phyloP scores from a whole-genome alignment of 108 stramenopile species.

The Ochromonas danica region DNA sequence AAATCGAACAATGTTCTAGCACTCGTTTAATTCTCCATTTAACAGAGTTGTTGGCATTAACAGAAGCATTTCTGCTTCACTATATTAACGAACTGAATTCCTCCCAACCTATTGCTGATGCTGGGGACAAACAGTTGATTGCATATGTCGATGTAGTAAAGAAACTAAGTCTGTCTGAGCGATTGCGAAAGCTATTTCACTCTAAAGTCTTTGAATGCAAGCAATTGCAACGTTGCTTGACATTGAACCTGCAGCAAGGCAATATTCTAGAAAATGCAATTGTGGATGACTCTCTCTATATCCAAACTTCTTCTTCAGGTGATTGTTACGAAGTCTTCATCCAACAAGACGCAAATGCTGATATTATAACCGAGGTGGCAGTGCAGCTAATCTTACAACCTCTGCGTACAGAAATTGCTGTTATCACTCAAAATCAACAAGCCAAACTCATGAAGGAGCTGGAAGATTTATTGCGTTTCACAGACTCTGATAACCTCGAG shows the following conservation, averaged over 20 bases:
- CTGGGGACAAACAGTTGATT: not conserved
- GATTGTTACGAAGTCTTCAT: not conserved
- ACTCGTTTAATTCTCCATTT: not conserved
- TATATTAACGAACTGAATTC: slow-evolving; percentile 4
- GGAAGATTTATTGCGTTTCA: too few relatives aligned
- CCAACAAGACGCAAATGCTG: not conserved
- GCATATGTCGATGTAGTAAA: not conserved
- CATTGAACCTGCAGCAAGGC: not conserved
- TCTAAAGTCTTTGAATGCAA: not conserved
- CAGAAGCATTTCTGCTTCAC: slow-evolving; percentile 20
- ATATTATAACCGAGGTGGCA: not conserved
- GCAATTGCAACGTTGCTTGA: not conserved
- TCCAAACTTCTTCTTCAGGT: not conserved
- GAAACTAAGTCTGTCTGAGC: not conserved
- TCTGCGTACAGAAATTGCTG: not conserved
- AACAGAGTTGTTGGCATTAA: not conserved
- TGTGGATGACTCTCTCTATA: not conserved
- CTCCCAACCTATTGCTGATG: slow-evolving; percentile 10
- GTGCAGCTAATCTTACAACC: not conserved
- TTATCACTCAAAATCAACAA: not conserved
- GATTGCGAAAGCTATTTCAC: not conserved
- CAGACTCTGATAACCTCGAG: too few relatives aligned
- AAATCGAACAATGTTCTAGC: slow-evolving; percentile 4
- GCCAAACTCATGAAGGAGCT: not conserved
- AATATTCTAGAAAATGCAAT: not conserved